Conservation (phyloP, 139 green algal species). For the Tetradesmus lagerheimii region DNA sequence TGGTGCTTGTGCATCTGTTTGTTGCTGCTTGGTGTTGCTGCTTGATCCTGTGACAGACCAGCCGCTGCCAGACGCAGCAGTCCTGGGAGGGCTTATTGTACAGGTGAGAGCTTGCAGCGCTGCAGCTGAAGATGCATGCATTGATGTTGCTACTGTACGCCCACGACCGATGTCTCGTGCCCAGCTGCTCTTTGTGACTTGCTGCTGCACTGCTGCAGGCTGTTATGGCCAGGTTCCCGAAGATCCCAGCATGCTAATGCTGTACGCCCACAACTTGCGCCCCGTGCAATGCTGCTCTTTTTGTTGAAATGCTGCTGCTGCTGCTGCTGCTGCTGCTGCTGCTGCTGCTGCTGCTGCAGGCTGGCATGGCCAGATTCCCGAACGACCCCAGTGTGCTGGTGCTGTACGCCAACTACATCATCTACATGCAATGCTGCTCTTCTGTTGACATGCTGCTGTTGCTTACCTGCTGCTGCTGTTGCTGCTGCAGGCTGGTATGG, state of each 20-base stretch:
- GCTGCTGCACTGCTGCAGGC: no score
- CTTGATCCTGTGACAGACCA: slow-evolving; percentile 34
- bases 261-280: no score
- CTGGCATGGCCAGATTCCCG: slow-evolving; percentile 50
- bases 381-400: slow-evolving; percentile 41
- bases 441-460: not conserved
- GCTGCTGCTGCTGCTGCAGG: slow-evolving; percentile 33
- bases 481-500: slow-evolving; percentile 53
- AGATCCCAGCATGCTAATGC: no score
- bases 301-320: not conserved
- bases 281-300: no score
- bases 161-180: no score
- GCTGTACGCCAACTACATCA: slow-evolving; percentile 56
- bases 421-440: no score
- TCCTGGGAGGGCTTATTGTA: not conserved
- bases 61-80: slow-evolving; percentile 11
- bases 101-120: slow-evolving; percentile 1
- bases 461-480: not conserved
- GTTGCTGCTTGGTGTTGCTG: no score
- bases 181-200: not conserved
- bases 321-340: not conserved
- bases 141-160: no score
- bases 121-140: no score
- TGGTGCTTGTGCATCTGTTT: no score
- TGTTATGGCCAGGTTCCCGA: not conserved